phyloP scores from a whole-genome alignment of 2,329 filamentous ascomycete species.

The Tolypocladium paradoxum region DNA sequence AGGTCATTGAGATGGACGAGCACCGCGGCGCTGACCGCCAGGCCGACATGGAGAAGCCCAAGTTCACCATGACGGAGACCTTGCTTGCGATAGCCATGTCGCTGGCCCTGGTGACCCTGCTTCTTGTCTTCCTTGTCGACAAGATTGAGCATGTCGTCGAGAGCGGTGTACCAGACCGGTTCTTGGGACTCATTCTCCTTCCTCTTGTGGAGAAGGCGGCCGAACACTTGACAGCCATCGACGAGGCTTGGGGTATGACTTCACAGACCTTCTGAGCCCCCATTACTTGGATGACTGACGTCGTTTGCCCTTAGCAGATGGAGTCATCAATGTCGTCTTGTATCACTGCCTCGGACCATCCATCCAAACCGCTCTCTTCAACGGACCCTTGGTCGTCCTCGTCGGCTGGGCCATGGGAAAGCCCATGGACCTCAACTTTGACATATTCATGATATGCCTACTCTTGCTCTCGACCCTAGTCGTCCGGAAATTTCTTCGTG shows the following conservation, averaged over 20 bases:
- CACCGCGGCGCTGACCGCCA: slow-evolving; percentile 45
- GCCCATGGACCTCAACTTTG: slow-evolving; percentile 71
- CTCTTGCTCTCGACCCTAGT: slow-evolving; percentile 77
- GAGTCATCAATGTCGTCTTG: slow-evolving; percentile 59
- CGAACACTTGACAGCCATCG: too few relatives aligned
- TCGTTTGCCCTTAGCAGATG: too few relatives aligned
- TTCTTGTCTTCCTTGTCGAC: too few relatives aligned
- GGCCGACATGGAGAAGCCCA: slow-evolving; percentile 45
- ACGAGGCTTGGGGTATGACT: too few relatives aligned
- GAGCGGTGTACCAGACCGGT: too few relatives aligned
- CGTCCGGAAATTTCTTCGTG: slow-evolving; percentile 76
- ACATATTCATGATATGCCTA: slow-evolving; percentile 74
- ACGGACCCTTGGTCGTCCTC: slow-evolving; percentile 71
- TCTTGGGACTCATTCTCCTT: too few relatives aligned
- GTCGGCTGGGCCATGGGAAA: slow-evolving; percentile 70
- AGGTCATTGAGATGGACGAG: slow-evolving; percentile 32
- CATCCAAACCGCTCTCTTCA: slow-evolving; percentile 85
- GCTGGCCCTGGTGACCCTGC: too few relatives aligned
- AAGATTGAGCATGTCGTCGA: too few relatives aligned
- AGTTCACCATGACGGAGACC: slow-evolving; percentile 58
- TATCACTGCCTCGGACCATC: slow-evolving; percentile 80
- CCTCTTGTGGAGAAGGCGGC: too few relatives aligned
- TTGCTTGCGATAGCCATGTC: too few relatives aligned
- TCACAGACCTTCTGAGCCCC: too few relatives aligned
- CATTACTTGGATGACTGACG: too few relatives aligned